A percentile compares a stretch with the other conserved stretches of the same genome.
phyloP scores from a whole-genome alignment of 495 filamentous ascomycete species.

The Aspergillus saccharolyticus region DNA sequence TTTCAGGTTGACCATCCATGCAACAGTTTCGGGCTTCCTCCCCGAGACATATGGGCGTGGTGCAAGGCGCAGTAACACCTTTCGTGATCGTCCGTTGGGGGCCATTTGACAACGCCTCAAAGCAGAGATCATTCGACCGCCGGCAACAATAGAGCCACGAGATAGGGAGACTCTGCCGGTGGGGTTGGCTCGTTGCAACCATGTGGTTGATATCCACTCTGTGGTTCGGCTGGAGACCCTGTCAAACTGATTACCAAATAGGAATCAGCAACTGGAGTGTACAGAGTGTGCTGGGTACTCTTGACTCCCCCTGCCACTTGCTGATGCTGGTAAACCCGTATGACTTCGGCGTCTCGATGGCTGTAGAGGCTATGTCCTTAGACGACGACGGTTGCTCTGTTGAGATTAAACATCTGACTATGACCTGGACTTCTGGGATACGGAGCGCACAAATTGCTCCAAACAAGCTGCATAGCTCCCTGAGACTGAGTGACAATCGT shows the following conservation, averaged over 20 bases:
- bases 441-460: background rate
- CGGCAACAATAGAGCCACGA: background rate
- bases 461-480: background rate
- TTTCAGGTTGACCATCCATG: background rate
- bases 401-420: background rate
- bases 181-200: background rate
- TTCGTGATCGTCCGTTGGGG: background rate
- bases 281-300: background rate
- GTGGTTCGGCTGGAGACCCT: background rate
- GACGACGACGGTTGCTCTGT: too few relatives aligned
- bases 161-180: background rate
- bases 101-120: background rate
- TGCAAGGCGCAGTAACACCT: background rate
- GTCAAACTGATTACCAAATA: background rate
- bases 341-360: too few relatives aligned
- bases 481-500: background rate
- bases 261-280: background rate
- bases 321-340: too few relatives aligned
- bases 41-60: background rate
- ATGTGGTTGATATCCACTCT: conserved; percentile 4
- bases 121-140: background rate
- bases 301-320: too few relatives aligned
- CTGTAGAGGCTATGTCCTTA: too few relatives aligned
- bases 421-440: background rate
- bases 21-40: background rate